Conservation (phyloP, 2,329 filamentous ascomycete genomes). For the Colletotrichum magnum region DNA sequence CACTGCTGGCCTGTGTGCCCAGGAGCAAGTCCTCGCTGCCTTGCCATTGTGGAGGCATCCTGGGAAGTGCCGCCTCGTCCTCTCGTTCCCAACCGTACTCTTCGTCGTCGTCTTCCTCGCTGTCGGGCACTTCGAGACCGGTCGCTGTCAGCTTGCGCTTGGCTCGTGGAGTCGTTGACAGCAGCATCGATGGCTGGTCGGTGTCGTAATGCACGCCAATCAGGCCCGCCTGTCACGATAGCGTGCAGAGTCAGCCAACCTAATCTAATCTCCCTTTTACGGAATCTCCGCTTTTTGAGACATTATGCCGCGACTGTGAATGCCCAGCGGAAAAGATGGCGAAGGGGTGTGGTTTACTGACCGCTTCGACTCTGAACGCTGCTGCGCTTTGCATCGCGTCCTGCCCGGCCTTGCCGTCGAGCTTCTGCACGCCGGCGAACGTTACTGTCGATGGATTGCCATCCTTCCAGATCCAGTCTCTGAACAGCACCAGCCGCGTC, state of each 20-base stretch:
- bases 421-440: slow-evolving; percentile 76
- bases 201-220: slow-evolving; percentile 57
- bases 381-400: slow-evolving; percentile 59
- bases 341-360: slow-evolving; percentile 48
- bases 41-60: slow-evolving; percentile 76
- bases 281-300: slow-evolving; percentile 34
- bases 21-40: slow-evolving; percentile 75
- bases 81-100: slow-evolving; percentile 81
- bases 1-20: slow-evolving; percentile 57
- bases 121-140: slow-evolving; percentile 72
- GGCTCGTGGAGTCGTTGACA: slow-evolving; percentile 55
- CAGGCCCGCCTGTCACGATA: slow-evolving; percentile 58
- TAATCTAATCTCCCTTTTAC: slow-evolving; percentile 11
- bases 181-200: slow-evolving; percentile 50
- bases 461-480: slow-evolving; percentile 76
- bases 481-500: slow-evolving; percentile 82
- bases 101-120: slow-evolving; percentile 75
- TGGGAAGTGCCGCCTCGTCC: slow-evolving; percentile 72
- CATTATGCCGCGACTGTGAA: slow-evolving; percentile 23
- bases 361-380: slow-evolving; percentile 64
- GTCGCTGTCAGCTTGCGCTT: slow-evolving; percentile 78
- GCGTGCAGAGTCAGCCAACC: slow-evolving; percentile 33
- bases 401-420: slow-evolving; percentile 65
- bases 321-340: slow-evolving; percentile 8
- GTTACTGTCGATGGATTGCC: slow-evolving; percentile 64